Base-by-base conservation (phyloP, 2,329 filamentous ascomycete species). In the Rosellinia necatrix region DNA sequence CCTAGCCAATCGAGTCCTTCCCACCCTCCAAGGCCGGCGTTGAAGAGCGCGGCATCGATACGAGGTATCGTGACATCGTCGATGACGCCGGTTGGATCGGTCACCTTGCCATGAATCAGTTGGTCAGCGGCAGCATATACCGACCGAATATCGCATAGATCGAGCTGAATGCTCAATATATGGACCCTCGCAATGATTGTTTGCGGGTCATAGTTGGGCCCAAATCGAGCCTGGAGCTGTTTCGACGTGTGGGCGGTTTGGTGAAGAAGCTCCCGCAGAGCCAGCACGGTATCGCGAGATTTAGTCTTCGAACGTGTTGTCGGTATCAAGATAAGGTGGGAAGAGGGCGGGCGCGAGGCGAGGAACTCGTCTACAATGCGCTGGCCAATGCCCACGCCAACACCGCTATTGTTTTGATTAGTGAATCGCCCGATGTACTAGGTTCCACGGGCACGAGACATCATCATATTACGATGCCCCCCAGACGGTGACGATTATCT, bases 351-450 rank as follows among this genome's bases (percentile, higher is more conserved):
- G 30, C 85, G 86, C 10, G 84, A 84, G 56, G 79, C 76, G 57
- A 96, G 84, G 77, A 96, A 97, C 67, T 96, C 90, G 76, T 96
- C 91, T 65, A 96, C 93, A 53, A 96, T 81, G 58, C 91, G 90
- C 68, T 89, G 85, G 71, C 89, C 90, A 64, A 90, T 92, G 52
- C 88, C 87, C 66, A 93, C 89, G 40, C 93, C 93, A 40, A 97
- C 85, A 58, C 93, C 93, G 71, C 93, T 97, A 72, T 13, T 12
- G 8, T 27, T 15, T 2, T 42, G 17, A 24, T 60, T 24, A 60
- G 54, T 42, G 40, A 44, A 24, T 9, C 6, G 24, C 19, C 15
- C 13, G 29, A 47, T 44, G 19, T 34, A 42, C 19, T 21, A 19
- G 22, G 13, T 6, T 12, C 38, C 13, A 6, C 38, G 15, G 2